Base-by-base conservation (phyloP, 2,329 filamentous ascomycete genomes). In the Fusarium annulatum region DNA sequence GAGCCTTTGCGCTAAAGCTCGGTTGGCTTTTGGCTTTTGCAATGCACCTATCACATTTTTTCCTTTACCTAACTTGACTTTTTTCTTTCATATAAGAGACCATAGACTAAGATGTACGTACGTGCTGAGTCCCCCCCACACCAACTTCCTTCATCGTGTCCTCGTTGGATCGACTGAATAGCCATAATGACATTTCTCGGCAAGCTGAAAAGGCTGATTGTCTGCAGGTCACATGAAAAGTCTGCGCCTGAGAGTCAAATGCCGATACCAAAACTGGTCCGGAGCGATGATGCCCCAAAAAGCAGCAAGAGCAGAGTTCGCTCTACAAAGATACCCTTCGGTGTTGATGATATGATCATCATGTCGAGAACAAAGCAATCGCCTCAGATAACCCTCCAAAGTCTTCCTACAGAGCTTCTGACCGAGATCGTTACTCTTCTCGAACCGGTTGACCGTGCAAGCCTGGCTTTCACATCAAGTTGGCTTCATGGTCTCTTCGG, bases 131-230 rank as follows among this genome's bases (percentile, higher is more conserved):
- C 30, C 30, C 3, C 30, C 30, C 30, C 11, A 12, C 30, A 5
- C 9, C 0, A 30, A 1, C 18, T 10, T n/a, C 14, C 7, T 30
- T 18, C 1, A 16, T 16, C 3, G 26, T 9, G 1, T 5, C 21
- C 4, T 30, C 3, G 4, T n/a, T 48, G 9, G 14, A 16, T 16
- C 4, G 8, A 1, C n/a, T 10, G 5, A 51, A 34, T 10, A 7
- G 33, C 6, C 7, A 19, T 2, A 5, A 23, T 23, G 48, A 14
- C 1, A 14, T n/a, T 51, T 18, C 11, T 51, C n/a, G n/a, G 2
- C 5, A 51, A 34, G n/a, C 30, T 51, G n/a, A 23, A 9, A 23
- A 51, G n/a, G 6, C 1, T 51, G 4, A 12, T 12, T 34, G 1
- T n/a, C 28, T 8, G 48, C 30, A 7, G 3, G 30, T 8, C 12